Percentiles rank a stretch among this genome's conserved stretches.
These are phyloP conservation scores for Gossypium herbaceum DNA, from an alignment of 345 rosid species.

Conservation along the genomic window DNA sequence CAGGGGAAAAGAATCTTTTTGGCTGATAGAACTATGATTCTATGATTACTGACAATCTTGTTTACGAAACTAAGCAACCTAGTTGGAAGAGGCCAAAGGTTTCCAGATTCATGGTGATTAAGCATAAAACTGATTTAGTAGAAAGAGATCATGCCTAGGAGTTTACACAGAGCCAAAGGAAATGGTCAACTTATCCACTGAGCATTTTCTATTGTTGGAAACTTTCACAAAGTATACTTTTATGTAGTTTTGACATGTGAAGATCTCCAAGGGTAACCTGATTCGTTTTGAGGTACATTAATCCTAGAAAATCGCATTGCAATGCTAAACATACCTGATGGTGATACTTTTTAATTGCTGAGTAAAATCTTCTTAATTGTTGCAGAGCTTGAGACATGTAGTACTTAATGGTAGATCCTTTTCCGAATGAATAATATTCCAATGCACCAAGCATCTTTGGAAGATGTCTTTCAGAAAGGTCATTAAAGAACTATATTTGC, in stretches of 20 bases:
- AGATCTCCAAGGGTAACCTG: background rate
- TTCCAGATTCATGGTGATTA: background rate
- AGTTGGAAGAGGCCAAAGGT: background rate
- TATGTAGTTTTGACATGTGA: background rate
- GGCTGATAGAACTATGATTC: background rate
- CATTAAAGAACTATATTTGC: constrained; percentile 34
- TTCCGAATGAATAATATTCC: constrained; percentile 22
- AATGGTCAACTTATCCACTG: background rate
- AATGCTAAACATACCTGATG: constrained; percentile 54
- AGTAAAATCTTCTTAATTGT: constrained; percentile 38
- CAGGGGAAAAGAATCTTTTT: background rate
- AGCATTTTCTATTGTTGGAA: background rate
- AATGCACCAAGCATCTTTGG: constrained; percentile 28
- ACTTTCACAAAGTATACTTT: background rate
- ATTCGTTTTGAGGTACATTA: background rate
- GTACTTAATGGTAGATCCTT: constrained; percentile 24
- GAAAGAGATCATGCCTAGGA: background rate
- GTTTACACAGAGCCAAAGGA: background rate
- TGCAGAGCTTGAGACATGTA: constrained; percentile 31
- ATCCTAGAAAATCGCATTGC: background rate
- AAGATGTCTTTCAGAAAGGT: constrained; percentile 35
- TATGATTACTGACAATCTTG: background rate
- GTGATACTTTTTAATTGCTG: constrained; percentile 52
- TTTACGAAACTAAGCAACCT: background rate
- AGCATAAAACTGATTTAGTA: background rate